phyloP scores from a whole-genome alignment of 495 filamentous ascomycete genomes.

The Aspergillus nidulans region DNA sequence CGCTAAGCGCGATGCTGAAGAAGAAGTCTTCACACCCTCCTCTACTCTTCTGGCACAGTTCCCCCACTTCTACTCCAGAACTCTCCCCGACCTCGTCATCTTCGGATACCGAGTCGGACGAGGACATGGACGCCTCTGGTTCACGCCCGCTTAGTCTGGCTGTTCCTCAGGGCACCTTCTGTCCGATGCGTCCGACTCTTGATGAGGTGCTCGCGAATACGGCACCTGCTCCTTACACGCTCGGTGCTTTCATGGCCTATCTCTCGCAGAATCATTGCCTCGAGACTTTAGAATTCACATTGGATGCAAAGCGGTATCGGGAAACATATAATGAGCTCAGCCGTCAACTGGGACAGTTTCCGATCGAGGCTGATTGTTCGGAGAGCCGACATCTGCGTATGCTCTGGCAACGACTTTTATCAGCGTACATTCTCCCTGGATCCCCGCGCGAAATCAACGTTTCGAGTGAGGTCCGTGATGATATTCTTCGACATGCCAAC shows the following conservation, averaged over 20 bases:
- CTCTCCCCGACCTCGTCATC: constrained; percentile 39
- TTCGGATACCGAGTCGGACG: constrained; percentile 53
- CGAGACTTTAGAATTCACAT: constrained; percentile 94
- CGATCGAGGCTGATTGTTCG: constrained; percentile 45
- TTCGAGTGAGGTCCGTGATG: constrained; percentile 77
- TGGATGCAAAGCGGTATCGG: constrained; percentile 89
- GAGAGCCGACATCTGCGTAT: constrained; percentile 68
- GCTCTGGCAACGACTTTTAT: constrained; percentile 60
- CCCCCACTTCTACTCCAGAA: constrained; percentile 40
- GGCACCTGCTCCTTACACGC: constrained; percentile 85
- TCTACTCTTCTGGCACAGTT: constrained; percentile 40
- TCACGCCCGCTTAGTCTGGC: constrained; percentile 60
- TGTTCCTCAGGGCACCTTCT: constrained; percentile 59
- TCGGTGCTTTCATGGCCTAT: constrained; percentile 94
- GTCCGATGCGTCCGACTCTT: constrained; percentile 73
- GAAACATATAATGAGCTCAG: constrained; percentile 62
- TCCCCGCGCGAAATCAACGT: constrained; percentile 91
- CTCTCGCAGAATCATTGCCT: constrained; percentile 96
- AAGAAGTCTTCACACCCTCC: constrained; percentile 42
- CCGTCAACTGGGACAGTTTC: constrained; percentile 35
- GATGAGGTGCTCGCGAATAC: constrained; percentile 83
- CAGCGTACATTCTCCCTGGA: constrained; percentile 54
- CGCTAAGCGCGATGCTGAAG: constrained; percentile 47
- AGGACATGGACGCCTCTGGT: constrained; percentile 47
- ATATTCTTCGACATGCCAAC: constrained; percentile 62